Percentiles rank a stretch among this genome's conserved stretches.
Evolutionary conservation across 176 grass and related monocot species (phyloP).

Genomic region (Bothriochloa decipiens): DNA sequence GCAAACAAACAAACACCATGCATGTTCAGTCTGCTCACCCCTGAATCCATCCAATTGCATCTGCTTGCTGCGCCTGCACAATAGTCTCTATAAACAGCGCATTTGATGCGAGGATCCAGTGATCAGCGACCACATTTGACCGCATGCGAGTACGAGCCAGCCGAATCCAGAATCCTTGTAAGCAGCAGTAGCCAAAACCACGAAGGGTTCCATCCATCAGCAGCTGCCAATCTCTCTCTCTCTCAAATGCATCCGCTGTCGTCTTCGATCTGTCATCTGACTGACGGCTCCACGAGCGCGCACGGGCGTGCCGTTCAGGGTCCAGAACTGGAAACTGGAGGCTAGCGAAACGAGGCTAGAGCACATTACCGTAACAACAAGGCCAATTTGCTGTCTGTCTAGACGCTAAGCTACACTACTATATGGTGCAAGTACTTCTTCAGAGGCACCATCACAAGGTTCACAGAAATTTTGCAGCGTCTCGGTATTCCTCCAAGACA

Average conservation of each 20-base stretch:
- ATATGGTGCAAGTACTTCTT: background rate
- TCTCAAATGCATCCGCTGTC: background rate
- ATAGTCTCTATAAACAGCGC: constrained; percentile 40
- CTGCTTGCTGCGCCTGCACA: background rate
- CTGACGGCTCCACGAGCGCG: constrained; percentile 19
- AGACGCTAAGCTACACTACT: background rate
- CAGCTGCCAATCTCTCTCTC: constrained; percentile 28
- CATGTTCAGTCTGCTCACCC: constrained; percentile 9
- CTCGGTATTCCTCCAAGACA: background rate
- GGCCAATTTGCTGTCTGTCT: constrained; percentile 10
- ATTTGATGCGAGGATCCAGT: constrained; percentile 31
- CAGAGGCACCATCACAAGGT: background rate
- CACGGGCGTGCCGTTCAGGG: background rate
- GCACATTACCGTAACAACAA: constrained; percentile 10
- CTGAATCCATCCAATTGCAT: background rate
- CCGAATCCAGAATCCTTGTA: constrained; percentile 14
- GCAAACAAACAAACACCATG: background rate
- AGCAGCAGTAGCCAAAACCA: constrained; percentile 6
- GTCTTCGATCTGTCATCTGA: constrained; percentile 22
- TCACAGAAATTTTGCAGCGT: background rate
- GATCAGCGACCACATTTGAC: constrained; percentile 11
- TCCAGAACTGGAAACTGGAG: constrained; percentile 47
- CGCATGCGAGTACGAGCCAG: constrained; percentile 33
- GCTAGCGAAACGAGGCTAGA: constrained; percentile 21
- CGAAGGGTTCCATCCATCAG: constrained; percentile 57